Evolutionary conservation across 2,329 filamentous ascomycete genomes (phyloP).

Genomic region (Alternaria gaisen): DNA sequence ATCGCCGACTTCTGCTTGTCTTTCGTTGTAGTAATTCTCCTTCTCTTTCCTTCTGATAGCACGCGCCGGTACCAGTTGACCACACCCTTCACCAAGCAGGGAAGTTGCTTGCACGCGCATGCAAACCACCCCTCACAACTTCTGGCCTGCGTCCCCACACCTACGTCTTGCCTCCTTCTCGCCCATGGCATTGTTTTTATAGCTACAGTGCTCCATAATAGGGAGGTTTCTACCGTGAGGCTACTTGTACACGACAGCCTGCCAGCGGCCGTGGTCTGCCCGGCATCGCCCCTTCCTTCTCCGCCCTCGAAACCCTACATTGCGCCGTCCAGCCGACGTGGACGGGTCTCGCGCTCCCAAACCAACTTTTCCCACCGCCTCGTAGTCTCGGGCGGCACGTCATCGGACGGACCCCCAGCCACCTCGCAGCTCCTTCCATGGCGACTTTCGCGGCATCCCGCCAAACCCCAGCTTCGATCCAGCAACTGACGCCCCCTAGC

Average conservation of each 20-base stretch:
- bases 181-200: slow-evolving; percentile 24
- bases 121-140: slow-evolving; percentile 33
- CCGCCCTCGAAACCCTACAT: neutral
- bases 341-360: slow-evolving; percentile 16
- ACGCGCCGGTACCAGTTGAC: slow-evolving; percentile 14
- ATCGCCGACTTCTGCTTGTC: slow-evolving; percentile 36
- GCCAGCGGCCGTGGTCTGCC: slow-evolving; percentile 13
- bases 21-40: slow-evolving; percentile 21
- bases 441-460: slow-evolving; percentile 44
- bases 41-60: slow-evolving; percentile 25
- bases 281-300: slow-evolving; percentile 11
- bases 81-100: slow-evolving; percentile 27
- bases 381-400: slow-evolving; percentile 15
- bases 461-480: slow-evolving; percentile 38
- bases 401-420: slow-evolving; percentile 13
- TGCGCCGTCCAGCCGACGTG: slow-evolving; percentile 9
- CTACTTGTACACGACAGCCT: slow-evolving; percentile 12
- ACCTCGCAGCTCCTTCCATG: slow-evolving; percentile 35
- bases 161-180: slow-evolving; percentile 20
- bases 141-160: slow-evolving; percentile 27
- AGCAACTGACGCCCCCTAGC: slow-evolving; percentile 52
- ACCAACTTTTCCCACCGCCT: slow-evolving; percentile 2
- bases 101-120: slow-evolving; percentile 41
- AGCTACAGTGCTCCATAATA: slow-evolving; percentile 21
- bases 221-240: slow-evolving; percentile 11